phyloP scores from a whole-genome alignment of 192 early-diverging fungal species.

The Coemansia sp. region DNA sequence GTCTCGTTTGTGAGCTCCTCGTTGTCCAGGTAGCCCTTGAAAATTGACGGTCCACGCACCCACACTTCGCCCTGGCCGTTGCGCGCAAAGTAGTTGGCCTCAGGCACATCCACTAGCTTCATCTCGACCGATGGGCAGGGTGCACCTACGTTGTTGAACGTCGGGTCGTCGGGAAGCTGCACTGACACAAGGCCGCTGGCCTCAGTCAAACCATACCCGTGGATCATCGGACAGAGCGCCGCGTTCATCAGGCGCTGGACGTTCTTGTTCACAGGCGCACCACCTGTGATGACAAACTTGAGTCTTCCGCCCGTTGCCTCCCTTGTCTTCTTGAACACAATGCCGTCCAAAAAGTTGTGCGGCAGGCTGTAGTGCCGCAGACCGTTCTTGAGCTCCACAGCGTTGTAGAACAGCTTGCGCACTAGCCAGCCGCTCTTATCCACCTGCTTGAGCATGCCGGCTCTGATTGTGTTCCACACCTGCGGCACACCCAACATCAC shows the following conservation, averaged over 20 bases:
- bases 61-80: constrained; percentile 78
- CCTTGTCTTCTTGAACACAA: constrained; percentile 85
- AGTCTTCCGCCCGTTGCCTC: constrained; percentile 85
- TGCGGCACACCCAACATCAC: constrained; percentile 82
- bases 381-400: constrained; percentile 67
- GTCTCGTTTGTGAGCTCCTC: constrained; percentile 63
- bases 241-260: constrained; percentile 83
- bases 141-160: constrained; percentile 65
- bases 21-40: constrained; percentile 80
- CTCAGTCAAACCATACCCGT: constrained; percentile 89
- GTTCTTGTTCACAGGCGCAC: constrained; percentile 81
- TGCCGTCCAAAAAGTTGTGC: constrained; percentile 63
- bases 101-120: constrained; percentile 74
- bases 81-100: constrained; percentile 62
- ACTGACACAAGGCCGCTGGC: constrained; percentile 70
- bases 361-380: constrained; percentile 54
- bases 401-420: constrained; percentile 72
- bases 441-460: constrained; percentile 70
- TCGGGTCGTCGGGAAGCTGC: constrained; percentile 60
- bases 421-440: constrained; percentile 50
- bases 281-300: constrained; percentile 77
- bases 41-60: constrained; percentile 77
- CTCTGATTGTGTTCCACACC: constrained; percentile 86
- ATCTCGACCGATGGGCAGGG: constrained; percentile 75
- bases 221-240: constrained; percentile 74